Conservation (phyloP, 768 basidiomycete species). For the Russula emetica region DNA sequence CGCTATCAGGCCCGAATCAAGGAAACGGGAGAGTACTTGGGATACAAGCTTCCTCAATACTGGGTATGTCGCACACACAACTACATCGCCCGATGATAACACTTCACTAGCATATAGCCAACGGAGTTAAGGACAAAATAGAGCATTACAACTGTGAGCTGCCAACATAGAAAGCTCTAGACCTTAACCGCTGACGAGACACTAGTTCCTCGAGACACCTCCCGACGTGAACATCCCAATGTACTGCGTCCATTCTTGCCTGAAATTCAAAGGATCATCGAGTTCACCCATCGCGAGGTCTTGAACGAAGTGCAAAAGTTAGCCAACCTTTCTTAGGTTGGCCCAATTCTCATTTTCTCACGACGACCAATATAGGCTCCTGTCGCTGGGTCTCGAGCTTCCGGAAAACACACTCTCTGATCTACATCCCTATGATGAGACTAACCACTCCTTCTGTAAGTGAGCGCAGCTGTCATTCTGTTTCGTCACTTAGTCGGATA, state of each 20-base stretch:
- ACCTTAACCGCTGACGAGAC: background rate
- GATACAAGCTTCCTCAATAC: constrained; percentile 51
- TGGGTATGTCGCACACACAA: constrained; percentile 41
- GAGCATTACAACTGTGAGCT: constrained; percentile 58
- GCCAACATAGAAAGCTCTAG: background rate
- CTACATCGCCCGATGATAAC: background rate
- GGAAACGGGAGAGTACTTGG: constrained; percentile 47
- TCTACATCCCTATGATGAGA: constrained; percentile 42
- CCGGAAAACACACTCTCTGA: constrained; percentile 51
- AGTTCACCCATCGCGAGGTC: constrained; percentile 50
- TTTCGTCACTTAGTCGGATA: background rate
- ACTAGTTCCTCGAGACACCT: constrained; percentile 49
- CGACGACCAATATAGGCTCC: constrained; percentile 35
- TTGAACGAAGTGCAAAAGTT: constrained; percentile 36
- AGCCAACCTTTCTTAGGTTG: constrained; percentile 41
- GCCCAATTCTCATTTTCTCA: background rate
- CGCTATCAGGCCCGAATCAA: constrained; percentile 35
- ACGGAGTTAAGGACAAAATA: constrained; percentile 58
- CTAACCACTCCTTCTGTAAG: constrained; percentile 28
- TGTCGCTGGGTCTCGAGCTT: constrained; percentile 50
- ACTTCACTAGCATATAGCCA: constrained; percentile 50
- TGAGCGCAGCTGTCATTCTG: background rate
- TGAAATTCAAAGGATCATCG: constrained; percentile 48
- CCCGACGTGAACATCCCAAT: constrained; percentile 46
- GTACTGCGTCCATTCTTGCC: constrained; percentile 48